Percentiles rank a stretch among this genome's conserved stretches.
These are phyloP conservation scores for Quercus variabilis DNA, from an alignment of 306 rosid species.

Conservation along the genomic window DNA sequence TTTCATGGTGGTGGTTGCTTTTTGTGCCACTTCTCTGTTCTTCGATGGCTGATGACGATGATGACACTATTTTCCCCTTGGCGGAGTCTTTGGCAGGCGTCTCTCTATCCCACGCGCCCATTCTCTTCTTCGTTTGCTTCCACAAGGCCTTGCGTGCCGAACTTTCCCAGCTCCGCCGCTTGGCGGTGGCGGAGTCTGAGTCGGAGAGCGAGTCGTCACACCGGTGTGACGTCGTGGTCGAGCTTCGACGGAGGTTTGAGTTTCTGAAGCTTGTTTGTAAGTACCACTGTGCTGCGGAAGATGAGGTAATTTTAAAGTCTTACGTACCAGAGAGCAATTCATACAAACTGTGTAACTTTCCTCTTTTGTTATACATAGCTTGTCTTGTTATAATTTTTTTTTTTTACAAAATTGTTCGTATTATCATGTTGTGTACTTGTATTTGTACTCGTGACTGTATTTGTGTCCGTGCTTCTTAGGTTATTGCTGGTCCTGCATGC, in stretches of 20 bases:
- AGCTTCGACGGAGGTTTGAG: slow-evolving; percentile 56
- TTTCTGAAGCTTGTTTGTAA: slow-evolving; percentile 60
- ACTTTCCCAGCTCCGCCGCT: slow-evolving; percentile 44
- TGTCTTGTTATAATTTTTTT: too few species aligned
- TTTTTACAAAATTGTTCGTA: too few species aligned
- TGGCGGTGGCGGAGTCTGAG: slow-evolving; percentile 35
- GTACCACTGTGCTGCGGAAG: slow-evolving; percentile 80
- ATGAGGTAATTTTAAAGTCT: slow-evolving; percentile 48
- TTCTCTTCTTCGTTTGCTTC: slow-evolving; percentile 63
- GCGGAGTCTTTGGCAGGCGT: slow-evolving; percentile 20
- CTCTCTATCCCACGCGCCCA: slow-evolving; percentile 48
- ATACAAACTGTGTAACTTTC: too few species aligned
- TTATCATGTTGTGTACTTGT: too few species aligned
- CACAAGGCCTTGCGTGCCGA: slow-evolving; percentile 74
- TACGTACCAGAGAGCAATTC: too few species aligned
- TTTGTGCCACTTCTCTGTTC: neutral
- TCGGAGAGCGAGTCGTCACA: slow-evolving; percentile 26
- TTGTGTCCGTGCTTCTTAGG: too few species aligned
- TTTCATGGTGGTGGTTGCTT: slow-evolving; percentile 54
- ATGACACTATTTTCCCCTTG: neutral
- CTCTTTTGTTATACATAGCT: too few species aligned
- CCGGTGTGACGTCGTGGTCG: slow-evolving; percentile 22
- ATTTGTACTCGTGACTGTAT: too few species aligned
- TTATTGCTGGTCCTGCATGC: neutral
- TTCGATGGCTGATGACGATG: slow-evolving; percentile 58